Evolutionary conservation across 1,284 basidiomycete genomes (phyloP).

Genomic region (Apiotrichum sp.): DNA sequence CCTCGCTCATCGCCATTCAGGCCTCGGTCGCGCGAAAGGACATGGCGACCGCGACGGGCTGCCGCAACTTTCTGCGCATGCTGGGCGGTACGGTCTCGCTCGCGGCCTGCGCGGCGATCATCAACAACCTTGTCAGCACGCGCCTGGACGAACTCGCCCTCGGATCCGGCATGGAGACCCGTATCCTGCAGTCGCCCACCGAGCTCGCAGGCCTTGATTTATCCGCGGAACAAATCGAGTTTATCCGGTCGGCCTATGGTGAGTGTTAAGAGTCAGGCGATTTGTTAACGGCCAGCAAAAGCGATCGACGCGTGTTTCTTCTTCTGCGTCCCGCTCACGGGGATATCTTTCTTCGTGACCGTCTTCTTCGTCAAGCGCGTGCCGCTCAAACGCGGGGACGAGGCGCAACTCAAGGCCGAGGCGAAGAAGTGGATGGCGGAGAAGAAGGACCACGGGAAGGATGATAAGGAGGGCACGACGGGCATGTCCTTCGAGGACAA

Average conservation of each 20-base stretch:
- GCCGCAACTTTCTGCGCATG: slow-evolving; percentile 33
- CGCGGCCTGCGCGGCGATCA: slow-evolving; percentile 22
- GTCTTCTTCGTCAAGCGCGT: slow-evolving; percentile 30
- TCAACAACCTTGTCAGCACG: slow-evolving; percentile 28
- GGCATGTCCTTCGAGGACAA: too few relatives aligned
- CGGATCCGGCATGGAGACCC: background rate
- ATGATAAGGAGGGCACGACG: too few relatives aligned
- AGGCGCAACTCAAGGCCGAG: slow-evolving; percentile 25
- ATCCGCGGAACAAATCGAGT: slow-evolving; percentile 7
- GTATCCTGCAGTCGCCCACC: slow-evolving; percentile 26
- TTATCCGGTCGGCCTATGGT: slow-evolving; percentile 24
- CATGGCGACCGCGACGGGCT: slow-evolving; percentile 36
- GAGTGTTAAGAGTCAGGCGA: too few relatives aligned
- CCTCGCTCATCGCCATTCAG: slow-evolving; percentile 52
- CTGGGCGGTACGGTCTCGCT: slow-evolving; percentile 24
- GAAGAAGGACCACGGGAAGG: slow-evolving; percentile 9
- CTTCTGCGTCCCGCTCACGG: slow-evolving; percentile 28
- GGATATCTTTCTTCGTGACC: slow-evolving; percentile 26
- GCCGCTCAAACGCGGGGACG: slow-evolving; percentile 27
- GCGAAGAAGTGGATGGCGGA: slow-evolving; percentile 25
- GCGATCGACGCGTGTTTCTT: slow-evolving; percentile 31
- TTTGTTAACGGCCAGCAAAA: slow-evolving; percentile 3
- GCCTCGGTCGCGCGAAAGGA: slow-evolving; percentile 27
- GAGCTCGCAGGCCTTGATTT: slow-evolving; percentile 17
- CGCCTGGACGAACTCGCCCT: slow-evolving; percentile 1